A percentile compares a stretch with the other conserved stretches of the same genome.
These are phyloP conservation scores for Claviceps maximensis DNA, from an alignment of 2,329 filamentous ascomycete genomes.

Conservation along the genomic window DNA sequence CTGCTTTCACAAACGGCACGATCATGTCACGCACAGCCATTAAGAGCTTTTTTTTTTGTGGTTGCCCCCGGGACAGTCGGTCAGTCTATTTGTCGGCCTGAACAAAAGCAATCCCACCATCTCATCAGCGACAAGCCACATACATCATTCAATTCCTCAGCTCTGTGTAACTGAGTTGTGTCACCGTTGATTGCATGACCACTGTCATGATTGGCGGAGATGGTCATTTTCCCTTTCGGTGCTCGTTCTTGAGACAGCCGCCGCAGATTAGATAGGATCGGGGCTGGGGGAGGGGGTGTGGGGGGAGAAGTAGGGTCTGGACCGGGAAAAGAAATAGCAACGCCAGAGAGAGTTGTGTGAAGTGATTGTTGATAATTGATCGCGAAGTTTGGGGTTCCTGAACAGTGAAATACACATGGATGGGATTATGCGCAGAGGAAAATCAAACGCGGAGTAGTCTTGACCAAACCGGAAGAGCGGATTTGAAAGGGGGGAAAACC, in stretches of 20 bases:
- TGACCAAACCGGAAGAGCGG: not conserved
- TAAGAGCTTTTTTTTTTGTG: constrained; percentile 40
- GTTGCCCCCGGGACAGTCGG: not conserved
- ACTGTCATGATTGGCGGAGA: constrained; percentile 3
- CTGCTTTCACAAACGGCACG: constrained; percentile 56
- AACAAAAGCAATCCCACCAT: not conserved
- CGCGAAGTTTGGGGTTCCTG: not conserved
- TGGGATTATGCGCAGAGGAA: not conserved
- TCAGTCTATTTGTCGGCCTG: not conserved
- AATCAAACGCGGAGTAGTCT: not conserved
- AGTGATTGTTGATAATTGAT: not conserved
- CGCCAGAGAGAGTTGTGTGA: too few relatives aligned
- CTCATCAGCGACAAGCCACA: constrained; percentile 5
- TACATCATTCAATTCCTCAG: constrained; percentile 20
- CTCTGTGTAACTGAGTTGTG: constrained; percentile 15
- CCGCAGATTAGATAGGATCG: not conserved
- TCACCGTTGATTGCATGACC: constrained; percentile 11
- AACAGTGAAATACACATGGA: not conserved
- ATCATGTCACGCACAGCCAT: constrained; percentile 54
- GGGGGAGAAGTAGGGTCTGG: too few relatives aligned
- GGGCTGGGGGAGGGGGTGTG: too few relatives aligned
- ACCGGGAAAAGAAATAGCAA: too few relatives aligned
- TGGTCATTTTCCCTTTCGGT: not conserved
- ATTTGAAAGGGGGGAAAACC: too few relatives aligned
- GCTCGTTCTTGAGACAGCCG: not conserved